Evolutionary conservation across 768 basidiomycete species (phyloP).

Genomic region (Sporobolomyces phaffii): DNA sequence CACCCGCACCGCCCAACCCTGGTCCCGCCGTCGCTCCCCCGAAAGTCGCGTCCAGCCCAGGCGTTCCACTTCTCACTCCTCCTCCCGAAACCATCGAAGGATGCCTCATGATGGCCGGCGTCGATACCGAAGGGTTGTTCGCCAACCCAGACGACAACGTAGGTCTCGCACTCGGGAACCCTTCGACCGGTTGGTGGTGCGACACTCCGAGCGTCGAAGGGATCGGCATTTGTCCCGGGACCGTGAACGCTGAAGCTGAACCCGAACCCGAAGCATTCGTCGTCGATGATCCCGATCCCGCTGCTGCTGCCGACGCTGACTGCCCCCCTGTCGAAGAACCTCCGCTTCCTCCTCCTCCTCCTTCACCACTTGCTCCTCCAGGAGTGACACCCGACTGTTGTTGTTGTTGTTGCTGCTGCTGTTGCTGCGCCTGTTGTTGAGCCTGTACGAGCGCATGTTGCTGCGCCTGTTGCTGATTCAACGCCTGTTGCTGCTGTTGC

Average conservation of each 20-base stretch:
- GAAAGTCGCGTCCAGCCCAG: neutral
- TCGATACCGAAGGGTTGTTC: conserved; percentile 29
- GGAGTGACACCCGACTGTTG: neutral
- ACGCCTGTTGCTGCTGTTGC: conserved; percentile 17
- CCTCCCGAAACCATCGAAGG: conserved; percentile 3
- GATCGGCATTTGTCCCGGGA: conserved; percentile 20
- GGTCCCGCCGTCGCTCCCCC: neutral
- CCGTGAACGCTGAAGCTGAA: neutral
- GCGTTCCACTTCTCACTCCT: neutral
- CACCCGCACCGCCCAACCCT: neutral
- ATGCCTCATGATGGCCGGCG: conserved; percentile 36
- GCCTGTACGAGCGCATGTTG: conserved; percentile 25
- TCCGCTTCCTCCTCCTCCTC: neutral
- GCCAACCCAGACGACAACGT: conserved; percentile 40
- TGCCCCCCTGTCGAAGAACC: neutral
- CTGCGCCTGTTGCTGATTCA: conserved; percentile 22
- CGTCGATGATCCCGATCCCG: neutral
- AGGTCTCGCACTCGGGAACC: conserved; percentile 36
- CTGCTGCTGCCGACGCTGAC: neutral
- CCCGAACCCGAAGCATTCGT: neutral
- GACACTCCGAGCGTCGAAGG: conserved; percentile 18
- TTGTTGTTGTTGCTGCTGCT: neutral
- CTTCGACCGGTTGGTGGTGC: conserved; percentile 11
- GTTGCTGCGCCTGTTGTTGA: conserved; percentile 21
- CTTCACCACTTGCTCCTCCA: neutral